Conservation (phyloP, 768 basidiomycete genomes). For the Rhodocollybia butyracea region DNA sequence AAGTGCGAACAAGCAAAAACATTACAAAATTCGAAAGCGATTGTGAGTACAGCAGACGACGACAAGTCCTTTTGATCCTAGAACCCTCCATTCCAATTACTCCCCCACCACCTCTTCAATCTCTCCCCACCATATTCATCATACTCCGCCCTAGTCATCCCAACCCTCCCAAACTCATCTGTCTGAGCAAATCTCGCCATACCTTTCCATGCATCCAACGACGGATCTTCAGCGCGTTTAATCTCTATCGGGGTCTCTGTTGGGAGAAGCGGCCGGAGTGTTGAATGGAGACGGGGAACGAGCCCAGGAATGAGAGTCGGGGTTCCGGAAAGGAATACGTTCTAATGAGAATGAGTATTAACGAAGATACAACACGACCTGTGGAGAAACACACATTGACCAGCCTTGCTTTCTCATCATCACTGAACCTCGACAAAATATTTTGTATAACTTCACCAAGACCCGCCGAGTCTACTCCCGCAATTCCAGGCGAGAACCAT, state of each 20-base stretch:
- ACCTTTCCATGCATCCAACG: slow-evolving; percentile 85
- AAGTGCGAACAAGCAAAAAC: no score
- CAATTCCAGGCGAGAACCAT: slow-evolving; percentile 92
- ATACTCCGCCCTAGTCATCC: slow-evolving; percentile 79
- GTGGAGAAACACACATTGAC: slow-evolving; percentile 53
- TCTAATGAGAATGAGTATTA: slow-evolving; percentile 38
- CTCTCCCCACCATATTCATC: slow-evolving; percentile 88
- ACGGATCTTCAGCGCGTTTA: slow-evolving; percentile 58
- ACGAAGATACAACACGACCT: background rate
- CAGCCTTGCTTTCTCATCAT: slow-evolving; percentile 64
- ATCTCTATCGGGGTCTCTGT: slow-evolving; percentile 75
- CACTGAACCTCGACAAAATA: slow-evolving; percentile 69
- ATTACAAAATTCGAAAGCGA: no score
- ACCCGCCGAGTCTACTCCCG: slow-evolving; percentile 92
- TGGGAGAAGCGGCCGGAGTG: slow-evolving; percentile 81
- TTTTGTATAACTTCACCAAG: slow-evolving; percentile 89
- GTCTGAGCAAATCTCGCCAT: slow-evolving; percentile 77
- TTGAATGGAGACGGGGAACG: slow-evolving; percentile 58
- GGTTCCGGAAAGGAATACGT: slow-evolving; percentile 86
- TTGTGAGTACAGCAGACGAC: no score
- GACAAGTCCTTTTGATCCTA: no score
- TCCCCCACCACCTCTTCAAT: slow-evolving; percentile 87
- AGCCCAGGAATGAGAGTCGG: slow-evolving; percentile 76
- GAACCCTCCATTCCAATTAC: slow-evolving; percentile 70
- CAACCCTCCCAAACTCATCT: slow-evolving; percentile 38